Evolutionary conservation across 106 monocot species (phyloP), one percentile per base, ranked within the genome.

Genomic region (Amphibolis antarctica): DNA sequence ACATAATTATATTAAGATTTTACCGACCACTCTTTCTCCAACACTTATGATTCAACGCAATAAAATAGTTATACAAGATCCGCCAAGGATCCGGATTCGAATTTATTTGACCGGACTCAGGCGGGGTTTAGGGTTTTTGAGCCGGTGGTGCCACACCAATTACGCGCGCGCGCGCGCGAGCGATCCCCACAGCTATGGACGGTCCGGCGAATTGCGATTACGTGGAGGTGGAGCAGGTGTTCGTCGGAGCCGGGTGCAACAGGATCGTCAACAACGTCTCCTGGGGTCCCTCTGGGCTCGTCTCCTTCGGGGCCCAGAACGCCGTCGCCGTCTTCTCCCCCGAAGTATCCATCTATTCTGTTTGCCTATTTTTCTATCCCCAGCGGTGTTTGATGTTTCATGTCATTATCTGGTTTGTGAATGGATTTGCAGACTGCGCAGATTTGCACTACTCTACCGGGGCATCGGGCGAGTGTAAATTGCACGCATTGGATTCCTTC

Each of bases 231-330:
- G 78, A 85, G 59, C 76, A 82, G 20, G 75, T 66, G 47, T 96
- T 96, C 80, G 78, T 96, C 21, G 86, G 82, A 53, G 82, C 90
- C 10, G 96, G 96, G 0, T 96, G 96, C 74, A 96, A 90, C 64
- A 74, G 96, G 17, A 70, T 96, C 31, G 86, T 96, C 51, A 87
- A 90, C 84, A 96, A 90, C 64, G 86, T 90, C 66, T 96, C 96
- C 26, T 90, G 90, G 96, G 86, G 96, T 2, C 82, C 80, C 11
- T 90, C 81, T 53, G 84, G 82, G 26, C 75, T 86, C 43, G 90
- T 87, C 63, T 79, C 96, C 52, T 96, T 96, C 59, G 96, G 96
- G 13, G 74, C 86, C 10, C 90, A 96, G 67, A 86, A 90, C 75
- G 86, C 84, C 23, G 90, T 96, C 67, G 86, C 89, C 61, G 65